Base-by-base conservation (phyloP, 257 asterid species). In the Rauvolfia tetraphylla region DNA sequence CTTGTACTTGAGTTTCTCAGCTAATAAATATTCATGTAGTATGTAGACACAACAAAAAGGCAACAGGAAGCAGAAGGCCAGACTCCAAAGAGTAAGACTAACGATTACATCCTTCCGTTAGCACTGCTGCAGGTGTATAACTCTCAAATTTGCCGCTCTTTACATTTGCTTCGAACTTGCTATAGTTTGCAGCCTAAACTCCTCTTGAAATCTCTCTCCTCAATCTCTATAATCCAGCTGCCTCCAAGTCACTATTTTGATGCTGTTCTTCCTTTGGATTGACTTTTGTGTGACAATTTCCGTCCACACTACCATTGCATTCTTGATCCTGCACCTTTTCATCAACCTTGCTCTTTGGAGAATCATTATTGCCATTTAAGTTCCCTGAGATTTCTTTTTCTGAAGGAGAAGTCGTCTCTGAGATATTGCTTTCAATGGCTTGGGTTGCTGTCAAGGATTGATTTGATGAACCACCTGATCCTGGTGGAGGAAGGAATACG, bases 401-500 rank as follows among this genome's bases (percentile, higher is more conserved):
- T 27, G 81, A 46, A 66, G n/a, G 59, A 18, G 84, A 23, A 12
- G 72, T 12, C 27, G 79, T 49, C 78, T 81, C 89, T 5, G 25
- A 3, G 51, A 75, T 68, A 23, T 62, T 42, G 72, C 76, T 81
- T 71, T 83, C 90, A 33, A 80, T 62, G n/a, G 76, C 41, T 18
- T 76, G 20, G 41, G 76, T 39, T 54, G 75, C n/a, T 46, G 75
- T 48, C 49, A 20, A 7, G 34, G 85, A 78, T 31, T 80, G 93
- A 76, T 84, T 83, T n/a, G 85, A 58, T 58, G 86, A 74, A 56
- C 84, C 86, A 23, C 83, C 80, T n/a, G 96, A 83, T 18, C 86
- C 81, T 78, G 88, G 87, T 46, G 97, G 79, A 36, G 98, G 98
- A 68, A 90, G 93, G 81, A 93, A 93, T 70, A 93, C 98, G 38